Base-by-base conservation (phyloP, 2,329 filamentous ascomycete species). In the Nothophoma quercina region DNA sequence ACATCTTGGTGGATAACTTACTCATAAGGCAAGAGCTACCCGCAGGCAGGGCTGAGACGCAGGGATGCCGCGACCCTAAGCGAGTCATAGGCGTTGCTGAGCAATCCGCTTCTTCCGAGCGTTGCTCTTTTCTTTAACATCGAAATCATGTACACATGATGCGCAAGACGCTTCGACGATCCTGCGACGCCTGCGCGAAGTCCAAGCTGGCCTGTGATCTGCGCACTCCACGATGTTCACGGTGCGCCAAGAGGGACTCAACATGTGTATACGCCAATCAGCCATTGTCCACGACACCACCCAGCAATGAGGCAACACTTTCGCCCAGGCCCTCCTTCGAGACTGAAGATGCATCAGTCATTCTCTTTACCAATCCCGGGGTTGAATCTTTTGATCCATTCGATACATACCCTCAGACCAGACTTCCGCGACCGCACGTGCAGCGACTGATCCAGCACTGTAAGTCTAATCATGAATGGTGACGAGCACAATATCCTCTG, bases 191-290 rank as follows among this genome's bases (percentile, higher is more conserved):
- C 13, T 85, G 83, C 62, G 82, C 81, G 33, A 83, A 77, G 61
- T 76, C 80, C 4, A 85, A 85, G 60, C 77, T 81, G 56, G 78
- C 80, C 52, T 85, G 83, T 66, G 82, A 85, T 61, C 78, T 85
- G 15, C 74, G 73, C 23, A 81, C 76, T 1, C 83, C 83, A 4
- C 75, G 72, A 42, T 85, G 83, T 68, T 83, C 83, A 4, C 80
- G 83, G 46, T 85, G 83, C 62, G 51, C 76, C 48, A 82, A 81
- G 68, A 75, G 80, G 19, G 76, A 77, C 7, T 66, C 75, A 42
- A 54, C 64, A 10, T 85, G 83, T 63, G 61, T 75, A 18, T 85
- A 85, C 62, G 81, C 79, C 5, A 85, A 85, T 59, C 74, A 82
- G 63, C 83, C 83, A 7, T 66, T 79, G 59, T 60, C 59, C 16